Conservation (phyloP, 2,329 filamentous ascomycete genomes). For the Nigrospora osmanthi region DNA sequence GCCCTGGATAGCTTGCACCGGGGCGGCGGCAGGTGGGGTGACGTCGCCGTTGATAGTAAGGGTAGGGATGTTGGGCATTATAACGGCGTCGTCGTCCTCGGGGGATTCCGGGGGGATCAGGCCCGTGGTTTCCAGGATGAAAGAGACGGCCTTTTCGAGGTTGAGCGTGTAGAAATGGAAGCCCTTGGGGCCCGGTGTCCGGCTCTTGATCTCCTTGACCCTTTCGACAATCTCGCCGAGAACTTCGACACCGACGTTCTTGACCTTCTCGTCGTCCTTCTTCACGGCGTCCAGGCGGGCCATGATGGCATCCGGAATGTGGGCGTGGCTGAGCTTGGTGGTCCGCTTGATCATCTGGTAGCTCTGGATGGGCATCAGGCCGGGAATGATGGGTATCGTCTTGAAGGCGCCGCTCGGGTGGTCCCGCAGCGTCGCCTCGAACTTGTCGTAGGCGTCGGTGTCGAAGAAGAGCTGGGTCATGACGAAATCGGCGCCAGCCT, state of each 20-base stretch:
- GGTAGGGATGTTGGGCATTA: constrained; percentile 34
- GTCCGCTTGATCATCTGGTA: constrained; percentile 93
- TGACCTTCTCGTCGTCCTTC: constrained; percentile 74
- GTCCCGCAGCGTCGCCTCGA: constrained; percentile 67
- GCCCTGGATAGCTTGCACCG: constrained; percentile 12
- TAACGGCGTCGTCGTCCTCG: constrained; percentile 39
- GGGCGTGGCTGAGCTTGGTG: constrained; percentile 88
- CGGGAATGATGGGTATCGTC: constrained; percentile 82
- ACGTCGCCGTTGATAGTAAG: constrained; percentile 42
- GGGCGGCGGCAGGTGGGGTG: constrained; percentile 15
- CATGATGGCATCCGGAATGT: constrained; percentile 64
- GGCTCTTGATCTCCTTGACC: constrained; percentile 58
- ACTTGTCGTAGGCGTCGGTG: constrained; percentile 69
- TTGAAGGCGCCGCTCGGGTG: constrained; percentile 83
- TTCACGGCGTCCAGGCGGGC: constrained; percentile 64
- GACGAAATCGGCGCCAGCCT: constrained; percentile 91
- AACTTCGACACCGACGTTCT: constrained; percentile 73
- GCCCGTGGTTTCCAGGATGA: constrained; percentile 79
- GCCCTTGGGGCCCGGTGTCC: constrained; percentile 56
- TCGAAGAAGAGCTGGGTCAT: constrained; percentile 99
- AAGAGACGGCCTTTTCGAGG: constrained; percentile 89
- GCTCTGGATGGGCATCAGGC: constrained; percentile 95
- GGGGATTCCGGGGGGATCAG: constrained; percentile 60
- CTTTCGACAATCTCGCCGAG: constrained; percentile 75
- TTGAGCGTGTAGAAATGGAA: constrained; percentile 99